Base-by-base conservation (phyloP, 805 yeast species). In the Saccharomycopsis sp. region DNA sequence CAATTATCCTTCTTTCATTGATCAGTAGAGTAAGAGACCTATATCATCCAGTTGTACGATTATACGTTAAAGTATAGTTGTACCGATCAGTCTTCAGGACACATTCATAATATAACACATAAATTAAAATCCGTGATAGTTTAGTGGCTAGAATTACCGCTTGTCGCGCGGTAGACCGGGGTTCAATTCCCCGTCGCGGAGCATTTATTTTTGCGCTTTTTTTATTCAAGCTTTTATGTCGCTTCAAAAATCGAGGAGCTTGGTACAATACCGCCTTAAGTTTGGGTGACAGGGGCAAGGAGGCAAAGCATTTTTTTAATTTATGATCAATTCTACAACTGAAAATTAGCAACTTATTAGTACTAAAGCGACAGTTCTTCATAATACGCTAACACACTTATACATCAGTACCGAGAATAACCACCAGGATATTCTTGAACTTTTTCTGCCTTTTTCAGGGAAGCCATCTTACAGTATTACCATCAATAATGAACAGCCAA, bases 141-240 rank as follows among this genome's bases (percentile, higher is more conserved):
- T 69, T 69, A 69, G 71, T 69, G 72, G 72, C 71, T 67, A 69
- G 72, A 69, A 69, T 69, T 65, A 64, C 71, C 72, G 72, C 71
- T 70, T 69, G 72, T 69, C 71, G 68, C 62, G 60, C 47, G 62
- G 60, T 20, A 46, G 62, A 59, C 62, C 62, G 62, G 62, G 62
- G 62, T 59, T 59, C 62, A 54, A 59, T 59, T 59, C 62, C 62
- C 62, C 62, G 62, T 59, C 60, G 55, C 62, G 60, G 62, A 59
- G 62, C 57, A 40, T 54, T 29, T 29, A 29, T 29, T 29, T 29
- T 29, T 29, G 5, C 37, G 12, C 37, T 12, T 29, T 29, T 12
- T 29, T 29, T 29, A 12, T 29, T 12, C 9, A 12, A 12, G 37
- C 37, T 29, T 5, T 12, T 29, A 7, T 29, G 37, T 29, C 37